Base-by-base conservation (phyloP, 805 yeast species). In the Starmerella gropengiesseri region DNA sequence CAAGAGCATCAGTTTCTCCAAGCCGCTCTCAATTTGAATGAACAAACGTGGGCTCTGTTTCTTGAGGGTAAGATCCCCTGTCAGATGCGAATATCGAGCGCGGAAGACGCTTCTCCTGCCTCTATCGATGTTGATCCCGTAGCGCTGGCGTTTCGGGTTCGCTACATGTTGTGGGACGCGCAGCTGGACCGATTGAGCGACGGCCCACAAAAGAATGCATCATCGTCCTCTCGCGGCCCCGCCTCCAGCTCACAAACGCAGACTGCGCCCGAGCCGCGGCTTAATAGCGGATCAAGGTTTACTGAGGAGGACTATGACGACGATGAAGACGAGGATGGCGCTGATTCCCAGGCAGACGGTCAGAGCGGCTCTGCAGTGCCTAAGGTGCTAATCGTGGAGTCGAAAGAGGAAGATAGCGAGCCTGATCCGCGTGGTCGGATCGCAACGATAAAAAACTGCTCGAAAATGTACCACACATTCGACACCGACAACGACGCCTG, bases 401-500 rank as follows among this genome's bases (percentile, higher is more conserved):
- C 47, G n/a, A 38, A 43, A 5, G 51, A 46, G 30, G 52, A 48
- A 18, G 55, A 50, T 25, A 34, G 40, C 7, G 53, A 48, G 34
- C 49, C 52, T 5, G 57, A 52, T 34, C 18, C 41, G 4, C 41
- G 37, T 8, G 54, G 50, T 13, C 45, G 44, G 17, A 22, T 21
- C 5, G 35, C 68, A 69, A 43, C 71, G 61, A 45, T 53, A 17
- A 39, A 33, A 9, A 47, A 76, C 48, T 74, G 75, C 61, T 71
- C 72, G 60, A 74, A 71, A 48, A 68, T 74, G 28, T 79, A 78
- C 55, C 84, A 79, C 55, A 69, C 71, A 36, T 78, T 78, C 56
- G 87, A 79, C 55, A 67, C 68, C 42, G 87, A 79, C 56, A 57
- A 71, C 41, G 93, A 83, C 41, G 82, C 87, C 1, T 66, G 84